phyloP scores from a whole-genome alignment of 2,329 filamentous ascomycete genomes.

The Thermochaetoides dissita region DNA sequence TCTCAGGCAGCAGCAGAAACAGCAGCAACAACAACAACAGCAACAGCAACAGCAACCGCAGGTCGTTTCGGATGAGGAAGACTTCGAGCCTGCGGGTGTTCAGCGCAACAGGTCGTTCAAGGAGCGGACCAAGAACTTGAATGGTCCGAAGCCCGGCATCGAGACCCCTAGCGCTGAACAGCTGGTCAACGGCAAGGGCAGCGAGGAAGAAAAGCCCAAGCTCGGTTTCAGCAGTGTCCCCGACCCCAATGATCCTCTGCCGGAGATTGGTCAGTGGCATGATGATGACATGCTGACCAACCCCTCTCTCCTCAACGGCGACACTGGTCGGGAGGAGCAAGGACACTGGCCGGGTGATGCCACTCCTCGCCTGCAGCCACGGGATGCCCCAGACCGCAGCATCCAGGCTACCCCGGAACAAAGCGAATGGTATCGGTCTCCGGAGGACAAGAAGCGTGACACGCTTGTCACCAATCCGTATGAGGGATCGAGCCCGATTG shows the following conservation, averaged over 20 bases:
- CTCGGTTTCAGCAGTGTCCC: constrained; percentile 60
- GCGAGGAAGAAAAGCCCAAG: constrained; percentile 35
- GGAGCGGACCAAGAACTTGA: constrained; percentile 38
- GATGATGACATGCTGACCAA: constrained; percentile 66
- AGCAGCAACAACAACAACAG: constrained; percentile 31
- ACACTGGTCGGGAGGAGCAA: constrained; percentile 33
- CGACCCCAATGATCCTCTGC: constrained; percentile 54
- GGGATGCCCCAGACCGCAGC: constrained; percentile 18
- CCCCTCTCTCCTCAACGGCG: constrained; percentile 68
- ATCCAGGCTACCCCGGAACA: constrained; percentile 27
- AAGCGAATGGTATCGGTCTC: constrained; percentile 50
- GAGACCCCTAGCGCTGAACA: constrained; percentile 45
- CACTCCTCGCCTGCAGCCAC: constrained; percentile 30
- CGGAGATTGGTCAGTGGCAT: constrained; percentile 56
- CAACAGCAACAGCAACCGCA: constrained; percentile 29
- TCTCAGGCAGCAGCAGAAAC: constrained; percentile 34
- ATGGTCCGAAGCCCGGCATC: constrained; percentile 36
- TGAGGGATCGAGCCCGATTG: constrained; percentile 49
- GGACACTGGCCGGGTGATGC: constrained; percentile 42
- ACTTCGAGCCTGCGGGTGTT: constrained; percentile 37
- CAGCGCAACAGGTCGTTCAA: constrained; percentile 52
- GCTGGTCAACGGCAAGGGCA: constrained; percentile 24
- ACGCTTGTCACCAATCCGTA: constrained; percentile 55
- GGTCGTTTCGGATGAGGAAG: constrained; percentile 20
- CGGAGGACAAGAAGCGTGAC: constrained; percentile 49